Evolutionary conservation across 1,284 basidiomycete genomes (phyloP), one percentile per base, ranked within the genome.

Genomic region (Naganishia albida): DNA sequence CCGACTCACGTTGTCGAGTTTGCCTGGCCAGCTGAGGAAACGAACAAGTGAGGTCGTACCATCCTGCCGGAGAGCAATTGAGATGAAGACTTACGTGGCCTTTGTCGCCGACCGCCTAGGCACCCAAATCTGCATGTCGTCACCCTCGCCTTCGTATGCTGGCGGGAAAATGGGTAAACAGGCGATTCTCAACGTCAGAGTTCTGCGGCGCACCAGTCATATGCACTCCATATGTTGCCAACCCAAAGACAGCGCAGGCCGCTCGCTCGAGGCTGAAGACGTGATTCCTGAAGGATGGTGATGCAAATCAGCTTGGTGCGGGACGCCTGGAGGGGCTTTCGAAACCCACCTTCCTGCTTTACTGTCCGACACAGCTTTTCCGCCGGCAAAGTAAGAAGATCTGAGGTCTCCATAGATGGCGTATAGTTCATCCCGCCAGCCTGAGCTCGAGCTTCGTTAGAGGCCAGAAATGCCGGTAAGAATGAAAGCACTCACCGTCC

Each of bases 211-310:
- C 20, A 76, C 75, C 75, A 12, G 74, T 78, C 72, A 79, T 70
- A 56, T 79, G 78, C 0, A 80, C 78, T 10, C 78, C 83, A 72
- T 90, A 95, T 0, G 94, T 97, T 53, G 92, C 85, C 10, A 95
- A 79, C 1, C 95, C 93, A 72, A 97, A 97, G 43, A 98, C 79
- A 0, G 89, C 85, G 72, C 89, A 91, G 0, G 91, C 92, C 0
- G 91, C 84, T 59, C 95, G 85, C 77, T 99, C 95, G 82, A 98
- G 85, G 73, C 87, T 85, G 75, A 97, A 96, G 4, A 85, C 89
- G 64, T 85, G 87, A 74, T 92, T 92, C 59, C 71, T 54, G 38
- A 10, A 23, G 10, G 3, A 48, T n/a, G 51, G 20, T 18, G 40
- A 30, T 12, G 28, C 7, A 16, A 25, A 16, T 44, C 13, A 46